Evolutionary conservation across 495 filamentous ascomycete genomes (phyloP), one percentile per base, ranked within the genome.

Genomic region (Annulohypoxylon nitens): DNA sequence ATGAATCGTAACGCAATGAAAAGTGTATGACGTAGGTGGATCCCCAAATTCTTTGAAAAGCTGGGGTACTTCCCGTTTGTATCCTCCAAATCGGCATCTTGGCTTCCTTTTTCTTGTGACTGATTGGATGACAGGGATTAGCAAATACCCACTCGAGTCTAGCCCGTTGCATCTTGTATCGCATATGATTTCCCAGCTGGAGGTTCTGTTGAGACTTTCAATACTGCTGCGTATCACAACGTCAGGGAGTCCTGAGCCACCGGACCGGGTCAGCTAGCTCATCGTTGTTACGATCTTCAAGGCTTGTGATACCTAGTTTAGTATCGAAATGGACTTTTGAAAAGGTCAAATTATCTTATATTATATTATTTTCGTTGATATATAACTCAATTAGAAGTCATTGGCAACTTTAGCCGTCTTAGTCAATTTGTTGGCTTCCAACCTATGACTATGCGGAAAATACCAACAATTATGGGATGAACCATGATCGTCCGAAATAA

Each of bases 1-100:
- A 72, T 74, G 71, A 74, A 74, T 74, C 59, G 63, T 64, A 43
- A 57, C 36, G 55, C 11, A 0, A 23, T 64, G 57, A 34, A 30
- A 30, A 70, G 65, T 75, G 73, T 75, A 75, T 75, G 73, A 75
- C 73, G 73, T 75, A 60, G 73, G 73, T 68, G 73, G 73, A 69
- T 25, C 48, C 26, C 9, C 23, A 39, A 26, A 48, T 25, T 51
- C 59, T 67, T 67, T 64, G 2, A 26, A 59, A 26, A 12, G 34
- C 20, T 48, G 20, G 36, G 55, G 39, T 69, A 68, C 59, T 43
- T 64, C 4, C 7, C 16, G 4, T 20, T 48, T n/a, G 59, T 64
- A 64, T 23, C 48, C 45, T 61, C 45, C 30, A 20, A 50, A 39
- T 47, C 64, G 64, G 64, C 25, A 33, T n/a, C 37, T 30, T 30